Percentiles rank a stretch among this genome's conserved stretches.
phyloP scores from a whole-genome alignment of 2,329 filamentous ascomycete species.

The Paramyrothecium sp. region DNA sequence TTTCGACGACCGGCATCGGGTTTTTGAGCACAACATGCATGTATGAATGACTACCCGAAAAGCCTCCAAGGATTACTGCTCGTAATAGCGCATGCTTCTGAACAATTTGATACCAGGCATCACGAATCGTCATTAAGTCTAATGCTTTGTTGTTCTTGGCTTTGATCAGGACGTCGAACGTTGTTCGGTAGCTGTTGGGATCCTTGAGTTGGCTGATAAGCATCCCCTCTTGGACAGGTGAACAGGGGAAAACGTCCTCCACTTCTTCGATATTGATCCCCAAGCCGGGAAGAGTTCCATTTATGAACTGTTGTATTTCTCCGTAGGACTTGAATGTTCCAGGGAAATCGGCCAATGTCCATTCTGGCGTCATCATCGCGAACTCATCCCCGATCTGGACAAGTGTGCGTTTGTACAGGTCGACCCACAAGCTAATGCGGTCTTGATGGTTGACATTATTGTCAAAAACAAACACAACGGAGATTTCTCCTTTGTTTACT shows the following conservation, averaged over 20 bases:
- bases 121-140: not conserved
- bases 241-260: conserved; percentile 8
- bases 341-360: conserved; percentile 22
- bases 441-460: not conserved
- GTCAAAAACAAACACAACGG: not conserved
- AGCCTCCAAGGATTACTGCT: not conserved
- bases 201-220: not conserved
- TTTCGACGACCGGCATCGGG: too few species aligned
- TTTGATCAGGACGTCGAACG: not conserved
- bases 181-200: not conserved
- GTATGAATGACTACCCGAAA: too few species aligned
- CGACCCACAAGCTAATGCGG: not conserved
- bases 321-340: conserved; percentile 4
- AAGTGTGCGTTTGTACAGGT: not conserved
- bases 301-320: not conserved
- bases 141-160: not conserved
- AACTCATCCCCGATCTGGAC: not conserved
- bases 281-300: not conserved
- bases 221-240: conserved; percentile 14
- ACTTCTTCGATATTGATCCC: too few species aligned
- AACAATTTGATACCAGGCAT: not conserved
- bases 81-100: not conserved
- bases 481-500: not conserved
- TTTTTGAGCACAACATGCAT: too few species aligned
- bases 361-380: not conserved